A percentile compares a stretch with the other conserved stretches of the same genome.
These are phyloP conservation scores for Podospora comata DNA, from an alignment of 495 filamentous ascomycete genomes.

Conservation along the genomic window DNA sequence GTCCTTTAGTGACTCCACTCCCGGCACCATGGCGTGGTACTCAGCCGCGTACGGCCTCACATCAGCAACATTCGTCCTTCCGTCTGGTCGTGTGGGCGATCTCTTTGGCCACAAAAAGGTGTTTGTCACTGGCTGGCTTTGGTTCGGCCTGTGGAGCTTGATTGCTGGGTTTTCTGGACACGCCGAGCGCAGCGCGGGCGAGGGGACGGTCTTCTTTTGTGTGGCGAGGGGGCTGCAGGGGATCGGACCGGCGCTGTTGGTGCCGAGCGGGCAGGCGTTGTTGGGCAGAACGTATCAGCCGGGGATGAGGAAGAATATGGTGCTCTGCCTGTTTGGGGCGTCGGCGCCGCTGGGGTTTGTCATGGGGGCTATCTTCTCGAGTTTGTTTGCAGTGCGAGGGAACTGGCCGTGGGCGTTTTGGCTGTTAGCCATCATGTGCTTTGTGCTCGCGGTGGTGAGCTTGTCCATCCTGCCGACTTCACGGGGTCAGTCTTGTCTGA, in stretches of 20 bases:
- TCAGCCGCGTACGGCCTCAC: slow-evolving; percentile 50
- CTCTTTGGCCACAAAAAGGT: slow-evolving; percentile 62
- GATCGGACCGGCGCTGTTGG: slow-evolving; percentile 57
- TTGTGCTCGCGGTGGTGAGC: slow-evolving; percentile 40
- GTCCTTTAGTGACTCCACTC: slow-evolving; percentile 38
- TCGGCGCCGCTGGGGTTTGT: slow-evolving; percentile 56
- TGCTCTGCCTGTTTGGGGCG: slow-evolving; percentile 61
- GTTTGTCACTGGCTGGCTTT: slow-evolving; percentile 61
- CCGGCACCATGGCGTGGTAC: slow-evolving; percentile 50
- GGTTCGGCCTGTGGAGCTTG: slow-evolving; percentile 63
- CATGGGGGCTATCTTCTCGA: slow-evolving; percentile 48
- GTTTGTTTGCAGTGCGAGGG: slow-evolving; percentile 49
- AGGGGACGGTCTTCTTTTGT: slow-evolving; percentile 51
- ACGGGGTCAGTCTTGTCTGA: slow-evolving; percentile 16
- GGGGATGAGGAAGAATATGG: slow-evolving; percentile 54
- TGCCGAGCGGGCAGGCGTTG: slow-evolving; percentile 61
- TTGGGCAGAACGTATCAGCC: slow-evolving; percentile 54
- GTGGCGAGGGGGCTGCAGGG: slow-evolving; percentile 57
- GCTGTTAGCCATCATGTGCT: slow-evolving; percentile 48
- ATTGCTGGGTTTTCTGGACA: slow-evolving; percentile 53
- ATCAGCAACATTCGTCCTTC: slow-evolving; percentile 67
- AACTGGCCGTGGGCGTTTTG: slow-evolving; percentile 69
- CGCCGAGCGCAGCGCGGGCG: slow-evolving; percentile 7
- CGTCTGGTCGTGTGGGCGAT: slow-evolving; percentile 64
- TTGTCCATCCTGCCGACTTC: slow-evolving; percentile 48